A percentile compares a stretch with the other conserved stretches of the same genome.
Conservation (phyloP, 176 grass and related monocot genomes). For the Musa schizocarpa region DNA sequence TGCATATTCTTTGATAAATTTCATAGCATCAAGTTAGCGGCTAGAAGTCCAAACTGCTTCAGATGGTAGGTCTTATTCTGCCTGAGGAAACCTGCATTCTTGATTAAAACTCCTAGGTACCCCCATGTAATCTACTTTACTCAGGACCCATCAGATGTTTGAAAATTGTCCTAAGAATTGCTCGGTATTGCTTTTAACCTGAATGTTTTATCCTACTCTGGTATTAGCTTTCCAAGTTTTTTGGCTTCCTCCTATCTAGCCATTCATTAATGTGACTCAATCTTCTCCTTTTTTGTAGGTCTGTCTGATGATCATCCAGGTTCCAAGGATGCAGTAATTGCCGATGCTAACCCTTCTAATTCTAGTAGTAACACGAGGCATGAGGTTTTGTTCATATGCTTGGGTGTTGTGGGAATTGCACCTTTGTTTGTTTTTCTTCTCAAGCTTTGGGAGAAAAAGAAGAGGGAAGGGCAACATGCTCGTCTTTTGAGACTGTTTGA, state of each 20-base stretch:
- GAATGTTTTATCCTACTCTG: not conserved
- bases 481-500: not conserved
- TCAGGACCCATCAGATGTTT: no score
- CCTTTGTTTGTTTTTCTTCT: not conserved
- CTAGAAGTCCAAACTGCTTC: no score
- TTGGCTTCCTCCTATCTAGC: not conserved
- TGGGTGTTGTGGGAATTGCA: not conserved
- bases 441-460: not conserved
- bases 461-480: not conserved
- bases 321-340: not conserved
- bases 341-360: not conserved
- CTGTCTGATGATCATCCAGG: not conserved
- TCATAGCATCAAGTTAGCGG: no score
- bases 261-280: not conserved
- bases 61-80: no score
- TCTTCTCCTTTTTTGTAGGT: not conserved
- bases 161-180: no score
- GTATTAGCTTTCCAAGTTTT: not conserved
- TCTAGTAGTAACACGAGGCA: not conserved
- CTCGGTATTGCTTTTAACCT: no score
- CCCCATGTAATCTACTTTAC: no score
- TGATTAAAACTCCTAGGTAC: no score
- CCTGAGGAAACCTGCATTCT: no score
- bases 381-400: not conserved
- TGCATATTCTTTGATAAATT: no score